Evolutionary conservation across 495 filamentous ascomycete species (phyloP).

Genomic region (Tuber magnatum): DNA sequence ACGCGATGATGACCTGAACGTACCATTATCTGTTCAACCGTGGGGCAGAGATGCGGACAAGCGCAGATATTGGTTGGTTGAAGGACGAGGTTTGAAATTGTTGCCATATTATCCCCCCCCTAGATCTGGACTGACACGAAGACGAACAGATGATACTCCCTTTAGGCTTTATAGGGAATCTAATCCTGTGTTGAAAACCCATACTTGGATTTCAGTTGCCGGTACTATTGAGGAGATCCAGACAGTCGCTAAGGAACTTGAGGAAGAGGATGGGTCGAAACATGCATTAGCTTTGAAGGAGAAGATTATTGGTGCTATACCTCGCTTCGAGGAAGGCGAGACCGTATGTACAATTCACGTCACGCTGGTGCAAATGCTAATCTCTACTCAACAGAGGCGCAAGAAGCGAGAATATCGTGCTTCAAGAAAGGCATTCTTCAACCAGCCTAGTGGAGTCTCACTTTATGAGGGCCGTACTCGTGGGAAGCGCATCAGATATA

Average conservation of each 20-base stretch:
- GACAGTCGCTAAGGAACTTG: constrained; percentile 63
- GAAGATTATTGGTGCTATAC: constrained; percentile 71
- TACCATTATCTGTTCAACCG: constrained; percentile 83
- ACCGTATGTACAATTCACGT: constrained; percentile 52
- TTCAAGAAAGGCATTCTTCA: constrained; percentile 76
- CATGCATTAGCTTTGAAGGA: constrained; percentile 69
- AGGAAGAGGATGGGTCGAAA: constrained; percentile 64
- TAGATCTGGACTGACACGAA: constrained; percentile 10
- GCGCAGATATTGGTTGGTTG: constrained; percentile 85
- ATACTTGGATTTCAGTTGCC: constrained; percentile 87
- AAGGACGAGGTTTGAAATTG: constrained; percentile 50
- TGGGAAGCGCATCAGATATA: constrained; percentile 92
- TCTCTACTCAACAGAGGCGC: constrained; percentile 58
- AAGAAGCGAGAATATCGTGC: constrained; percentile 85
- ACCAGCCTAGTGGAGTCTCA: constrained; percentile 78
- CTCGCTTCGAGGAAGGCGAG: constrained; percentile 90
- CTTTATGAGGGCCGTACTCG: constrained; percentile 93
- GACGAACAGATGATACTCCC: constrained; percentile 69
- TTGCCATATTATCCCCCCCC: neutral
- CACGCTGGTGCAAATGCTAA: constrained; percentile 39
- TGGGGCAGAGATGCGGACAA: constrained; percentile 91
- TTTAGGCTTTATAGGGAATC: constrained; percentile 95
- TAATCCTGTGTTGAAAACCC: constrained; percentile 66
- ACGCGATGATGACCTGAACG: constrained; percentile 86
- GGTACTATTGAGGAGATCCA: constrained; percentile 83